Conservation (phyloP, 306 rosid species). For the Prunus campanulata region DNA sequence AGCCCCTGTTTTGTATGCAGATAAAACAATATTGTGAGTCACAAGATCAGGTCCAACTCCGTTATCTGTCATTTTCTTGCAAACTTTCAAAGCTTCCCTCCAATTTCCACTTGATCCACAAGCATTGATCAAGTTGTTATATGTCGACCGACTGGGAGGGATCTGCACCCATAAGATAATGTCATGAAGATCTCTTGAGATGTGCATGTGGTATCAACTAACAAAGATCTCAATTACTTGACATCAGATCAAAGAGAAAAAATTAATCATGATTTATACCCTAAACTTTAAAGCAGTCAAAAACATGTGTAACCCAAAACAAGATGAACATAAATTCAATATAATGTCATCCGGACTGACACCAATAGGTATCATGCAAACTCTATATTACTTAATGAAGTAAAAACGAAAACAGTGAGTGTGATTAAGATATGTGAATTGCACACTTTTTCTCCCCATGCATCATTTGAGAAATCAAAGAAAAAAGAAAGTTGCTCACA, state of each 20-base stretch:
- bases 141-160: constrained; percentile 87
- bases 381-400: too few relatives aligned
- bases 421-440: not conserved
- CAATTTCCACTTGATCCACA: constrained; percentile 97
- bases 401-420: too few relatives aligned
- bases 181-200: constrained; percentile 25
- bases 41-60: constrained; percentile 99
- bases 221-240: not conserved
- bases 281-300: not conserved
- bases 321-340: not conserved
- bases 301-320: not conserved
- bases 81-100: constrained; percentile 84
- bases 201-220: constrained; percentile 1
- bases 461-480: constrained; percentile 24
- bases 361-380: too few relatives aligned
- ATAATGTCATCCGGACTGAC: not conserved
- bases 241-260: constrained; percentile 11
- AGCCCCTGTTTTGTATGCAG: constrained; percentile 84
- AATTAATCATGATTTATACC: constrained; percentile 5
- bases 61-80: constrained; percentile 95
- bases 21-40: constrained; percentile 85
- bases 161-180: constrained; percentile 48
- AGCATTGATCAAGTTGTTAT: constrained; percentile 92
- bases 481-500: constrained; percentile 40
- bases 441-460: constrained; percentile 1